These are phyloP conservation scores for Ceratobasidium sp. DNA, from an alignment of 1,284 basidiomycete genomes.

Conservation along the genomic window DNA sequence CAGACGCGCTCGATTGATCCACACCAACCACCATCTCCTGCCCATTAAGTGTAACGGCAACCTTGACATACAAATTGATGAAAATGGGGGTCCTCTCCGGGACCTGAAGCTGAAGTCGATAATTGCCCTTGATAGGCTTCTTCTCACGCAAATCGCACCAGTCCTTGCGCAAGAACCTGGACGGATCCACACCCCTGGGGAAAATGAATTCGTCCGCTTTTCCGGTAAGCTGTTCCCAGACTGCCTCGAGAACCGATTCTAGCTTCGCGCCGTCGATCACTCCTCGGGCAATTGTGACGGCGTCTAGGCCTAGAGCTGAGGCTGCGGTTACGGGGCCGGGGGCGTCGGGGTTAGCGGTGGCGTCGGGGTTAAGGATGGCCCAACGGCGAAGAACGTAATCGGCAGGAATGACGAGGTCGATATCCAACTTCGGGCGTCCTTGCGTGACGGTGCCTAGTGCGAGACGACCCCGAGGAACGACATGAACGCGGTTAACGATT, in stretches of 20 bases:
- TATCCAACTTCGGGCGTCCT: neutral
- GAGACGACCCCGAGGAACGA: conserved; percentile 8
- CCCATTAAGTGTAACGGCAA: neutral
- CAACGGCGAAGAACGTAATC: conserved; percentile 9
- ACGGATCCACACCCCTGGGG: neutral
- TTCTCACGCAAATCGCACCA: conserved; percentile 2
- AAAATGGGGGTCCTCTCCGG: neutral
- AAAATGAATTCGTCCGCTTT: conserved; percentile 12
- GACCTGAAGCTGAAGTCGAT: neutral
- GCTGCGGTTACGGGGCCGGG: neutral
- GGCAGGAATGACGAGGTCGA: conserved; percentile 6
- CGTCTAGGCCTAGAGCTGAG: neutral
- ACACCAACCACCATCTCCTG: conserved; percentile 21
- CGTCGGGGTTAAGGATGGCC: neutral
- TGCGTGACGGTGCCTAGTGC: neutral
- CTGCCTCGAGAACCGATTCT: neutral
- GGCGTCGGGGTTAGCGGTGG: neutral
- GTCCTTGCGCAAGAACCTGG: neutral
- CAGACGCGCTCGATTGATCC: neutral
- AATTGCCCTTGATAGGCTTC: neutral
- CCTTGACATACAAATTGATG: conserved; percentile 14
- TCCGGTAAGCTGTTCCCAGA: conserved; percentile 18
- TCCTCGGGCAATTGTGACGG: neutral
- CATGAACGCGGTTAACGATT: conserved; percentile 7
- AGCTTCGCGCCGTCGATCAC: neutral